phyloP scores from a whole-genome alignment of 495 filamentous ascomycete species.

The Hypoxylon cercidicola region DNA sequence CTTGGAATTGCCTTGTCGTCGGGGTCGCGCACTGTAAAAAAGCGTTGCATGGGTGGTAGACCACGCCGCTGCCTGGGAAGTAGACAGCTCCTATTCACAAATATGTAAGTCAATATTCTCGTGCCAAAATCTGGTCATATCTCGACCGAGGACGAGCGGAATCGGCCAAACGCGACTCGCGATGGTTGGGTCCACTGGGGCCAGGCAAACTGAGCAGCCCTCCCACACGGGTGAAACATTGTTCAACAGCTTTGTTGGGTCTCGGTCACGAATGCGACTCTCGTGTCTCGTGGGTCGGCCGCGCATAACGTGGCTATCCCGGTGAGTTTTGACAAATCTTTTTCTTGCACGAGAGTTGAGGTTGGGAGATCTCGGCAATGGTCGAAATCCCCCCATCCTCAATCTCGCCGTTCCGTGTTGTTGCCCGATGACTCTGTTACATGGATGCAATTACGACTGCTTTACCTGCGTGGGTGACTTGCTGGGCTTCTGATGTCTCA shows the following conservation, averaged over 20 bases:
- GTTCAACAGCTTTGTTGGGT: conserved; percentile 43
- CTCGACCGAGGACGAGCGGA: conserved; percentile 9
- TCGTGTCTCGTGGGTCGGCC: conserved; percentile 19
- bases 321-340: too few relatives aligned
- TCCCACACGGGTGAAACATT: conserved; percentile 25
- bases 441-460: conserved; percentile 67
- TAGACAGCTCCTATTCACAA: conserved; percentile 44
- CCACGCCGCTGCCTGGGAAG: conserved; percentile 34
- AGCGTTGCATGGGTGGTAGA: conserved; percentile 38
- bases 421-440: conserved; percentile 40
- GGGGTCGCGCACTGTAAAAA: conserved; percentile 32
- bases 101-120: conserved; percentile 36
- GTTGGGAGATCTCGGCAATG: neutral
- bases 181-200: conserved; percentile 36
- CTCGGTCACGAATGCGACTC: conserved; percentile 14
- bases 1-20: conserved; percentile 11
- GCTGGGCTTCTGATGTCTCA: conserved; percentile 66
- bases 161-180: conserved; percentile 37
- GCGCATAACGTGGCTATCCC: conserved; percentile 17
- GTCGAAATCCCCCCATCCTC: conserved; percentile 5
- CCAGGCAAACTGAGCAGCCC: conserved; percentile 8
- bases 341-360: too few relatives aligned
- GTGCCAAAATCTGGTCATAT: conserved; percentile 7
- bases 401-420: conserved; percentile 7
- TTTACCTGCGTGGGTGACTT: conserved; percentile 61